Evolutionary conservation across 169 alveolate genomes (phyloP), one percentile per base, ranked within the genome.

Genomic region (Babesia ovis): DNA sequence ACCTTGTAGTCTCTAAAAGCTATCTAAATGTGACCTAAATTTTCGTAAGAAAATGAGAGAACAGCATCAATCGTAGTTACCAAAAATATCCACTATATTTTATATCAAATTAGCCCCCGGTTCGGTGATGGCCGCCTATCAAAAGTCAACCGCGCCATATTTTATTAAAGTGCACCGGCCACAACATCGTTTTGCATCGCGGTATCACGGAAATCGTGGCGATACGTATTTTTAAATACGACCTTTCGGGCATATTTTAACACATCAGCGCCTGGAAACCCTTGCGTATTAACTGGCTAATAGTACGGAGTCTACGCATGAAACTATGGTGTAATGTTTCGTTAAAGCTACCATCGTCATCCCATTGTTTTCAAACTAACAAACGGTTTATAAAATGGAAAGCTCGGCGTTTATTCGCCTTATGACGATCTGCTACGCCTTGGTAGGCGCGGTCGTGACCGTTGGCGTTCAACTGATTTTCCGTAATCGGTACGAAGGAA

Each of bases 361-460:
- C 61, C 6, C 9, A 12, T 3, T 8, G 27, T 5, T 35, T 57
- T 4, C 5, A 4, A 23, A 14, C 32, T 32, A 31, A 32, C 32
- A 23, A 9, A 27, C 12, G 39, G 32, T 34, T 27, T 32, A 12
- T 20, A 64, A 41, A 58, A 62, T 57, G 60, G 88, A 71, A 3
- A 55, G 34, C 20, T 50, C 22, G 72, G 66, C 32, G 32, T 80
- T 62, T 61, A 57, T 69, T 32, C 53, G 48, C 25, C 25, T 80
- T 16, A 54, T 50, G 35, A 45, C 59, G n/a, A 29, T 20, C 14
- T n/a, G 57, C 35, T 80, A 67, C 53, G 8, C 46, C 46, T 42
- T 45, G 12, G 51, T 51, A 20, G 82, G 61, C 11, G 46, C 45
- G 27, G 18, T 71, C 18, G 16, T 70, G 29, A 42, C 61, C 14